Conservation (phyloP, 2,329 filamentous ascomycete species). For the Cadophora gregata region DNA sequence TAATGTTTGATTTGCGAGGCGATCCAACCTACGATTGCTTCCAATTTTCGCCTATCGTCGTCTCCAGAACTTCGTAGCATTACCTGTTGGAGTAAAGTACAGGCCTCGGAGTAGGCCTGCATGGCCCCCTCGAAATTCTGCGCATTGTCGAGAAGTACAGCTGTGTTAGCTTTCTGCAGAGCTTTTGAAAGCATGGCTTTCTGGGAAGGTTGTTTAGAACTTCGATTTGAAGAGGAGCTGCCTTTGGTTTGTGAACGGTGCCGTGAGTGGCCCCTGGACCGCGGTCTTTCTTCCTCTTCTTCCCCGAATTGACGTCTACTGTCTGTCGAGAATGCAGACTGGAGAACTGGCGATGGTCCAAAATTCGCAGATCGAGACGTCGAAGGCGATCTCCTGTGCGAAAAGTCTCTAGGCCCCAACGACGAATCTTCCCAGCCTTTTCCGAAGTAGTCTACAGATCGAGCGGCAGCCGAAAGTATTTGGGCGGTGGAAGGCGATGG, state of each 20-base stretch:
- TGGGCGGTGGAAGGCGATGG: conserved; percentile 44
- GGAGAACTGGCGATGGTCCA: conserved; percentile 33
- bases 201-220: conserved; percentile 67
- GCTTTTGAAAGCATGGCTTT: conserved; percentile 98
- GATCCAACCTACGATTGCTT: conserved; percentile 78
- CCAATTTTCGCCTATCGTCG: conserved; percentile 88
- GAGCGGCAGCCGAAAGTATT: conserved; percentile 43
- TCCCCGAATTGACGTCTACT: conserved; percentile 19
- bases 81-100: conserved; percentile 84
- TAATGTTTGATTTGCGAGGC: neutral
- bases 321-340: conserved; percentile 21
- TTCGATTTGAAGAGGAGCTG: conserved; percentile 47
- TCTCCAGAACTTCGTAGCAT: conserved; percentile 83
- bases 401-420: conserved; percentile 34
- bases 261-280: conserved; percentile 49
- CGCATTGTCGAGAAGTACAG: conserved; percentile 93
- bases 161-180: conserved; percentile 92
- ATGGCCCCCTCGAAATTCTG: conserved; percentile 93
- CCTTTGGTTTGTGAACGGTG: conserved; percentile 55
- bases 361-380: conserved; percentile 32
- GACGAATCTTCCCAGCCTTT: conserved; percentile 40
- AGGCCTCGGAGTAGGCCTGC: conserved; percentile 90
- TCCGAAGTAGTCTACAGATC: conserved; percentile 43
- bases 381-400: conserved; percentile 34
- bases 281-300: conserved; percentile 28